Percentiles rank a stretch among this genome's conserved stretches.
phyloP scores from a whole-genome alignment of 2,329 filamentous ascomycete species.

The Fonsecaea erecta region DNA sequence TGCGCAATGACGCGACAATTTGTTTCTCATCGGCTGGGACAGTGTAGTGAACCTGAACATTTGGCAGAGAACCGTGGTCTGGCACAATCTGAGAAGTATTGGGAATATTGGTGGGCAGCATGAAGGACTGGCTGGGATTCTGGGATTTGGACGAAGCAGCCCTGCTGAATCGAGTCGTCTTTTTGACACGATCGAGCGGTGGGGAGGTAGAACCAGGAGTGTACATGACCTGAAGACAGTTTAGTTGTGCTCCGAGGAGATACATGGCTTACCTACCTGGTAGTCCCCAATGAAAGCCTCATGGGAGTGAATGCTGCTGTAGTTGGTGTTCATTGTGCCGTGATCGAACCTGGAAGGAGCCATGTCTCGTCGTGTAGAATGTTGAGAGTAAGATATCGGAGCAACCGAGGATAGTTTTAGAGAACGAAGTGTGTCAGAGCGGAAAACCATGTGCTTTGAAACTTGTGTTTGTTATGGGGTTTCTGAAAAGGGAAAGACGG shows the following conservation, averaged over 20 bases:
- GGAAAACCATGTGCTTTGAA: background rate
- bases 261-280: constrained; percentile 28
- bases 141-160: constrained; percentile 30
- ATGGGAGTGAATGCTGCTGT: constrained; percentile 38
- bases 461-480: constrained; percentile 12
- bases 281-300: constrained; percentile 38
- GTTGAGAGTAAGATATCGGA: constrained; percentile 19
- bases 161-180: constrained; percentile 36
- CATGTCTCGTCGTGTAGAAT: constrained; percentile 17
- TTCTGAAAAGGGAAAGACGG: constrained; percentile 15
- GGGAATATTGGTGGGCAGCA: constrained; percentile 37
- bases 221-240: constrained; percentile 36
- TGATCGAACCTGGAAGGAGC: constrained; percentile 35
- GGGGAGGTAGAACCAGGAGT: constrained; percentile 38
- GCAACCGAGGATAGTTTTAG: constrained; percentile 20
- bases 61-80: constrained; percentile 35
- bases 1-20: constrained; percentile 38
- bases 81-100: constrained; percentile 38
- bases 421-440: background rate
- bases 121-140: constrained; percentile 35
- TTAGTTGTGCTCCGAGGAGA: background rate
- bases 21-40: constrained; percentile 39
- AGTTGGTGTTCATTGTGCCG: constrained; percentile 36
- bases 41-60: constrained; percentile 36
- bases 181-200: constrained; percentile 30